Conservation (phyloP, 2,329 filamentous ascomycete genomes). For the Penicillium brasilianum region DNA sequence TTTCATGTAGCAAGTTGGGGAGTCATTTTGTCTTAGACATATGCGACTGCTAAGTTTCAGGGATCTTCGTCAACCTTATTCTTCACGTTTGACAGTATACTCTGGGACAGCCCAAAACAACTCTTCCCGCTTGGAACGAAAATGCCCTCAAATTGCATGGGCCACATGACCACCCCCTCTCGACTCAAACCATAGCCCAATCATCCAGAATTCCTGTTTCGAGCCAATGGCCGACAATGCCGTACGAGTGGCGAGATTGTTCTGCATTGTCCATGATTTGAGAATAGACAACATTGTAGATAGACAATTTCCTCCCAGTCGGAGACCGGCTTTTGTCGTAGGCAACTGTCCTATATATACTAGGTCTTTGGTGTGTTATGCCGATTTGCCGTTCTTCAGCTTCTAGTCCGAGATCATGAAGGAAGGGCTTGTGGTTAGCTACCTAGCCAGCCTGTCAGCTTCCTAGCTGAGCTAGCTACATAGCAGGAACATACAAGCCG, state of each 20-base stretch:
- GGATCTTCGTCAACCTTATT: not conserved
- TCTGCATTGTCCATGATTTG: no score
- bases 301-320: no score
- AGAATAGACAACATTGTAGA: no score
- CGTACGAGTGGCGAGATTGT: no score
- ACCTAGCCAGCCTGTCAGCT: not conserved
- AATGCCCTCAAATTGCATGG: not conserved
- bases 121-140: not conserved
- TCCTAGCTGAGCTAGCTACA: not conserved
- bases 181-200: not conserved
- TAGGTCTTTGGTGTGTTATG: not conserved
- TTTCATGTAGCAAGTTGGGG: not conserved
- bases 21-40: not conserved
- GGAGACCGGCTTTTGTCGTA: no score
- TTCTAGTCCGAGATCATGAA: not conserved
- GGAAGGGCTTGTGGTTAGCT: not conserved
- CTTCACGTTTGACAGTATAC: not conserved
- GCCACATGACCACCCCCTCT: not conserved
- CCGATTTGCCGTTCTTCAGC: not conserved
- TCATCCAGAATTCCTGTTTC: not conserved
- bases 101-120: not conserved
- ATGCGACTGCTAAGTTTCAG: conserved; percentile 1
- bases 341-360: no score
- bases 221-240: no score
- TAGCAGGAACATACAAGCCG: not conserved